Conservation (phyloP, 306 rosid species). For the Trifolium fragiferum region DNA sequence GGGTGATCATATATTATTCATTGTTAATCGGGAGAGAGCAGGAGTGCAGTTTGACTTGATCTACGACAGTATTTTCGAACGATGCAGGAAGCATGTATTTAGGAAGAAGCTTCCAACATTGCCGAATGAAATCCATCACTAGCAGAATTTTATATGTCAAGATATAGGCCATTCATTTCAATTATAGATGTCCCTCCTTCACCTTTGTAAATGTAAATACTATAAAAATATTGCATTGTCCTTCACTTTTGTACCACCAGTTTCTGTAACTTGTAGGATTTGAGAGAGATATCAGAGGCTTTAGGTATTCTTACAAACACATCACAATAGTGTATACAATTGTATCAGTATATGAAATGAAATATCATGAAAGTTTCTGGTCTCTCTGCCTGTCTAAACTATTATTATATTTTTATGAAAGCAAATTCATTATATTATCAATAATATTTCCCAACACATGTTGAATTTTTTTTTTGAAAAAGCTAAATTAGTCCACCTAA, state of each 20-base stretch:
- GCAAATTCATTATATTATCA: no score
- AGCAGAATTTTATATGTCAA: conserved; percentile 30
- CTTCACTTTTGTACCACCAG: conserved; percentile 1
- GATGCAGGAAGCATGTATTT: conserved; percentile 91
- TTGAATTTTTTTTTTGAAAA: no score
- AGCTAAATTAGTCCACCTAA: no score
- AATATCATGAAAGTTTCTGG: not conserved
- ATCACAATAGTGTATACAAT: conserved; percentile 31
- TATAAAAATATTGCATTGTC: not conserved
- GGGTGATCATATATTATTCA: conserved; percentile 85
- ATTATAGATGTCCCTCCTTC: conserved; percentile 23
- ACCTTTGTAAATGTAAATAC: conserved; percentile 47
- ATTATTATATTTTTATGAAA: no score
- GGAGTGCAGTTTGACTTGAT: conserved; percentile 90
- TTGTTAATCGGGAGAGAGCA: conserved; percentile 90
- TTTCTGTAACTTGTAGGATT: conserved; percentile 43
- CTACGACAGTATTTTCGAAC: conserved; percentile 88
- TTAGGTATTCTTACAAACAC: conserved; percentile 37
- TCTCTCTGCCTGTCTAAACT: not conserved
- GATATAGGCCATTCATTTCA: conserved; percentile 37
- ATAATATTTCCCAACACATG: no score
- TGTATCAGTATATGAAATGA: not conserved
- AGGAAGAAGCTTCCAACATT: conserved; percentile 72
- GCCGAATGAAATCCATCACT: conserved; percentile 68
- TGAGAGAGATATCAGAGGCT: conserved; percentile 39